These are phyloP conservation scores for Alternaria sp. DNA, from an alignment of 2,329 filamentous ascomycete genomes.

Conservation along the genomic window DNA sequence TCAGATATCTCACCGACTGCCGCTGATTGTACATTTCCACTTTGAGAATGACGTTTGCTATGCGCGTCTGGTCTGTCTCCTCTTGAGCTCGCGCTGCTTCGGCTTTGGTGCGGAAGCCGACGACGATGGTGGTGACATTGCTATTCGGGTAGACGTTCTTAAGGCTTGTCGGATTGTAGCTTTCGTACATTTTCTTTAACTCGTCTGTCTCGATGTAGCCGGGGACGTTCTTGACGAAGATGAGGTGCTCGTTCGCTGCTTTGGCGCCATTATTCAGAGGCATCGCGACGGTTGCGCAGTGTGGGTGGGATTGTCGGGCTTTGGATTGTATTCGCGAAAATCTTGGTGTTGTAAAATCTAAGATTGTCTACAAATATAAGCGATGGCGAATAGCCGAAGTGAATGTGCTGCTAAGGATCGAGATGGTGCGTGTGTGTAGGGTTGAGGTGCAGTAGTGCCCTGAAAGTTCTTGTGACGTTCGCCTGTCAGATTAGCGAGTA, in stretches of 20 bases:
- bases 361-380: background rate
- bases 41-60: conserved; percentile 18
- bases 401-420: background rate
- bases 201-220: conserved; percentile 3
- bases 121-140: conserved; percentile 23
- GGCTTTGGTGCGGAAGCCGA: conserved; percentile 13
- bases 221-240: conserved; percentile 33
- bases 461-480: background rate
- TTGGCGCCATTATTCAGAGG: background rate
- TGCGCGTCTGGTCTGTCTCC: conserved; percentile 10
- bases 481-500: background rate
- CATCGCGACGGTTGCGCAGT: background rate
- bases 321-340: background rate
- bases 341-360: background rate
- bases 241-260: conserved; percentile 13
- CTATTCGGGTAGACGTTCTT: conserved; percentile 24
- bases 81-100: conserved; percentile 16
- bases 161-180: conserved; percentile 15
- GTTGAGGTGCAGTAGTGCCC: background rate
- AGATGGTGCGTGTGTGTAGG: background rate
- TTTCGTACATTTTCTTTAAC: conserved; percentile 8
- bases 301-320: background rate
- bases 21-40: conserved; percentile 24
- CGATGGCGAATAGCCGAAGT: background rate
- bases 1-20: conserved; percentile 14